Conservation (phyloP, 306 rosid species). For the Vachellia pachyceras region DNA sequence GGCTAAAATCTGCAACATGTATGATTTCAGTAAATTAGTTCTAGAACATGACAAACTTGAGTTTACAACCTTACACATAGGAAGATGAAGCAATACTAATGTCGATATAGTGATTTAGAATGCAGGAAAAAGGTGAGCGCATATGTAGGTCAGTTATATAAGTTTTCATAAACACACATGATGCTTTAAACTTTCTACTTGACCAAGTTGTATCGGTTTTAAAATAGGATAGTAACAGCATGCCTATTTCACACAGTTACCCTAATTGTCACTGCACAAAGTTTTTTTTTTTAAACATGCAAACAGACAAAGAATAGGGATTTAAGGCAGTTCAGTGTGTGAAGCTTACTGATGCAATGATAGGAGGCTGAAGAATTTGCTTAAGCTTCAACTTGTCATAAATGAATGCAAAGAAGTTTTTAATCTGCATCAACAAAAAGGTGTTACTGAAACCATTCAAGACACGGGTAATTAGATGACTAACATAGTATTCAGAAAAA, state of each 20-base stretch:
- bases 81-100: not conserved
- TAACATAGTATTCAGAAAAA: not conserved
- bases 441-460: slow-evolving; percentile 5
- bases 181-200: slow-evolving; percentile 15
- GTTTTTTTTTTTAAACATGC: not conserved
- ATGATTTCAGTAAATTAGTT: slow-evolving; percentile 26
- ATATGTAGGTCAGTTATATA: too few relatives aligned
- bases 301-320: slow-evolving; percentile 16
- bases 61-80: not conserved
- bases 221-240: slow-evolving; percentile 4
- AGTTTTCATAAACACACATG: not conserved
- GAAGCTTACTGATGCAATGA: slow-evolving; percentile 91
- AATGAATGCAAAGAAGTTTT: slow-evolving; percentile 41
- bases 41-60: slow-evolving; percentile 21
- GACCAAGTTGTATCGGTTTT: slow-evolving; percentile 8
- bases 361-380: slow-evolving; percentile 95
- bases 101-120: slow-evolving; percentile 8
- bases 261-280: slow-evolving; percentile 7
- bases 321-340: slow-evolving; percentile 2
- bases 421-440: slow-evolving; percentile 62
- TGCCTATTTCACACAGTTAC: slow-evolving; percentile 15
- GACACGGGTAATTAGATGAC: not conserved
- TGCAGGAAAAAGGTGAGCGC: not conserved
- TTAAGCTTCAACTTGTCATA: slow-evolving; percentile 88
- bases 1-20: slow-evolving; percentile 76